These are phyloP conservation scores for Gyromitra esculenta DNA, from an alignment of 2,329 filamentous ascomycete species.

Conservation along the genomic window DNA sequence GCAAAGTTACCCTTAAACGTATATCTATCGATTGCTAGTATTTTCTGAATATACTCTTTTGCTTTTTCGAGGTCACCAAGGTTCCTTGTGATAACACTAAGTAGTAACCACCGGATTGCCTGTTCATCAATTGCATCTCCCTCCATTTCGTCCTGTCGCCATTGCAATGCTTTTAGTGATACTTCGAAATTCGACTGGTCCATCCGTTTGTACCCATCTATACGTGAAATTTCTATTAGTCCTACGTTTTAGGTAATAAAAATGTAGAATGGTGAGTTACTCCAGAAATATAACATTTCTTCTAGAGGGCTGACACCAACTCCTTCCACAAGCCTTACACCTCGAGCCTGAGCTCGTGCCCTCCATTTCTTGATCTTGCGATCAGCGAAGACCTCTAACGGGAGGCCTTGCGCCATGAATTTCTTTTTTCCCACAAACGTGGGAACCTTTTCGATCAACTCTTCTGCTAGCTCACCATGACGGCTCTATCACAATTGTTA, in stretches of 20 bases:
- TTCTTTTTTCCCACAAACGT: conserved; percentile 82
- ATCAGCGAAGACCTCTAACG: conserved; percentile 85
- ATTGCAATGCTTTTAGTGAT: conserved; percentile 72
- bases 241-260: background rate
- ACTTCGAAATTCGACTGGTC: conserved; percentile 70
- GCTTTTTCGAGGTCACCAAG: conserved; percentile 73
- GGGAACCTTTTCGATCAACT: conserved; percentile 76
- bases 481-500: conserved; percentile 42
- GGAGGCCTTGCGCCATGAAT: conserved; percentile 88
- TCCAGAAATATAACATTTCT: conserved; percentile 96
- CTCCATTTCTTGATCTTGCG: conserved; percentile 92
- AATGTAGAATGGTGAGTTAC: conserved; percentile 43
- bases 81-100: conserved; percentile 72
- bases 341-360: conserved; percentile 73
- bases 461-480: conserved; percentile 66
- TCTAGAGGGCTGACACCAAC: conserved; percentile 81
- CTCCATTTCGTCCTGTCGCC: conserved; percentile 68
- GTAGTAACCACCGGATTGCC: conserved; percentile 73
- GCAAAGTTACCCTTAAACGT: conserved; percentile 66
- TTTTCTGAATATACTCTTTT: conserved; percentile 69
- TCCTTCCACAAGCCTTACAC: conserved; percentile 78
- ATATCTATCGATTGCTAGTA: conserved; percentile 70
- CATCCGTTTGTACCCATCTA: conserved; percentile 82
- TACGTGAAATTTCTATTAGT: conserved; percentile 9
- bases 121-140: conserved; percentile 69